A percentile compares a stretch with the other conserved stretches of the same genome.
Conservation (phyloP, 305 asterid genomes). For the Lippia alba region DNA sequence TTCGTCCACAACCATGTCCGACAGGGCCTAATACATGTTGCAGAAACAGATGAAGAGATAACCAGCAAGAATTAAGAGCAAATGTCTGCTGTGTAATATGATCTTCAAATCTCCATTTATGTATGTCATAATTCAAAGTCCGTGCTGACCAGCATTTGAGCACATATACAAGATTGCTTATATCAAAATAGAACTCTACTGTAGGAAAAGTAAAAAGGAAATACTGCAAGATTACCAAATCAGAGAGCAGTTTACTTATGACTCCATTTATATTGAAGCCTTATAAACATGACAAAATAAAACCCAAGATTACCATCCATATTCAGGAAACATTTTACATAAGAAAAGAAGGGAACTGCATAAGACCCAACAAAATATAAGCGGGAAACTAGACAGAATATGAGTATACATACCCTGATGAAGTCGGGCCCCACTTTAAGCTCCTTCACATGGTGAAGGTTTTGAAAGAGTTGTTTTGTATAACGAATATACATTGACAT, state of each 20-base stretch:
- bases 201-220: background rate
- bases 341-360: background rate
- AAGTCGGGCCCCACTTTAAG: constrained; percentile 16
- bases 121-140: background rate
- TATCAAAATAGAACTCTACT: background rate
- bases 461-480: constrained; percentile 2
- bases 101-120: background rate
- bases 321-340: background rate
- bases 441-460: constrained; percentile 20
- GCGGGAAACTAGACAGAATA: background rate
- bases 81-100: background rate
- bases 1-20: constrained; percentile 2
- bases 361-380: background rate
- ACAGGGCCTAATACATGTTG: constrained; percentile 1
- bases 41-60: background rate
- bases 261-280: too few relatives aligned
- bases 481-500: background rate
- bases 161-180: too few relatives aligned
- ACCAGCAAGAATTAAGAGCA: background rate
- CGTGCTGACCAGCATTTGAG: too few relatives aligned
- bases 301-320: background rate
- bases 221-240: background rate
- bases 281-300: background rate
- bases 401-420: background rate
- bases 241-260: background rate